Evolutionary conservation across 805 yeast genomes (phyloP).

Genomic region (Monosporozyma siamensis): DNA sequence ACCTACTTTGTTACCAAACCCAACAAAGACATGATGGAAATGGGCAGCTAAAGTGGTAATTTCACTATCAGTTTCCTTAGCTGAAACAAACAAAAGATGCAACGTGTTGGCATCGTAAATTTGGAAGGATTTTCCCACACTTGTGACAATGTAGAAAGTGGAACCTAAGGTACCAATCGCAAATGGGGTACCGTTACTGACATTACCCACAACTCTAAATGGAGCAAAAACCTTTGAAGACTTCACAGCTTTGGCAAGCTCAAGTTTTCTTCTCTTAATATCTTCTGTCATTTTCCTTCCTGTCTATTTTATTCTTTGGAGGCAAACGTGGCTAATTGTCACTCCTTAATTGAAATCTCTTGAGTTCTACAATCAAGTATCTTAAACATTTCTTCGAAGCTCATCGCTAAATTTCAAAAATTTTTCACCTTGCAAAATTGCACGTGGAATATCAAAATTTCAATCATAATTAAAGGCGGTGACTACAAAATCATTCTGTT

Average conservation of each 20-base stretch:
- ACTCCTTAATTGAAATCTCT: too few species aligned
- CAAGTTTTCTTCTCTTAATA: conserved; percentile 18
- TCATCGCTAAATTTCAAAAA: conserved; percentile 7
- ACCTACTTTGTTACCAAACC: conserved; percentile 62
- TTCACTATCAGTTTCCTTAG: conserved; percentile 57
- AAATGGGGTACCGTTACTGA: conserved; percentile 78
- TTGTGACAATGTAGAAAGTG: conserved; percentile 78
- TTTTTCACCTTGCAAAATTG: conserved; percentile 1
- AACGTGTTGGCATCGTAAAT: conserved; percentile 85
- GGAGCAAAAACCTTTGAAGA: conserved; percentile 70
- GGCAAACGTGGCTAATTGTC: not conserved
- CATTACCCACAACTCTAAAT: conserved; percentile 81
- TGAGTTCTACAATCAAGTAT: too few species aligned
- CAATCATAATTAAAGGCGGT: too few species aligned
- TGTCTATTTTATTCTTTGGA: too few species aligned
- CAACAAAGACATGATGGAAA: conserved; percentile 75
- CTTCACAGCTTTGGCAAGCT: not conserved
- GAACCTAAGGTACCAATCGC: conserved; percentile 84
- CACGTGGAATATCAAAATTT: not conserved
- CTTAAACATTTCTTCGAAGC: conserved; percentile 2
- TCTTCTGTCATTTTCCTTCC: conserved; percentile 10
- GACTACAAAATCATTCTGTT: too few species aligned
- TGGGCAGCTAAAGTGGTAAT: conserved; percentile 72
- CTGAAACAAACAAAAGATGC: conserved; percentile 78
- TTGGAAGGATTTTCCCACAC: conserved; percentile 84